phyloP scores from a whole-genome alignment of 768 basidiomycete genomes.

The Mycena epipterygia region DNA sequence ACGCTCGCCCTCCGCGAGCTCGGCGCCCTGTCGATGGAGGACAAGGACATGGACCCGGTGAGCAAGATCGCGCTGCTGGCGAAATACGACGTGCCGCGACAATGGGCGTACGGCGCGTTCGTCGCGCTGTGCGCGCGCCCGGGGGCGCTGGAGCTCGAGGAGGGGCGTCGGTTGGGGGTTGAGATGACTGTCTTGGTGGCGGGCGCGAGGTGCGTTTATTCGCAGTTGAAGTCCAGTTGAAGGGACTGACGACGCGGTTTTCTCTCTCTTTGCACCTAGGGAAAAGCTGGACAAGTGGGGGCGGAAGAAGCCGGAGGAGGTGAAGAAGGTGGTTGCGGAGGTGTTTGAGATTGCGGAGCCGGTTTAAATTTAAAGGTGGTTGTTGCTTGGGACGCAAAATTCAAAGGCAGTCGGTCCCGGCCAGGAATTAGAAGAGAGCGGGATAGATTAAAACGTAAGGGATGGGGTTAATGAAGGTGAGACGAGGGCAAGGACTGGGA shows the following conservation, averaged over 20 bases:
- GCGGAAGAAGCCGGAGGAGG: conserved; percentile 39
- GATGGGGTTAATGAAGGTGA: no score
- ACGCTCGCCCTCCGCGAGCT: conserved; percentile 47
- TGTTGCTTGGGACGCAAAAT: no score
- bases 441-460: no score
- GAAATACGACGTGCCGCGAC: conserved; percentile 44
- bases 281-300: conserved; percentile 43
- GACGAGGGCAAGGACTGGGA: no score
- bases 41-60: not conserved
- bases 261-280: not conserved
- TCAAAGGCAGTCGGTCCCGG: no score
- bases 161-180: conserved; percentile 46
- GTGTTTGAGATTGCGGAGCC: conserved; percentile 35
- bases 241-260: not conserved
- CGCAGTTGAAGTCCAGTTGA: not conserved
- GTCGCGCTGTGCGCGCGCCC: conserved; percentile 37
- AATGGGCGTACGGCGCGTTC: conserved; percentile 43
- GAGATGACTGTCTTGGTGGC: conserved; percentile 39
- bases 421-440: no score
- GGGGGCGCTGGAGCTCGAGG: conserved; percentile 41
- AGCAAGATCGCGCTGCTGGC: conserved; percentile 55
- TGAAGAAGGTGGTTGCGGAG: conserved; percentile 39
- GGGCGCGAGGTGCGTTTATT: conserved; percentile 29
- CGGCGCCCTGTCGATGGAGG: not conserved
- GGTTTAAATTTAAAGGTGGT: no score